Base-by-base conservation (phyloP, 1,284 basidiomycete genomes). In the Trametes sp. region DNA sequence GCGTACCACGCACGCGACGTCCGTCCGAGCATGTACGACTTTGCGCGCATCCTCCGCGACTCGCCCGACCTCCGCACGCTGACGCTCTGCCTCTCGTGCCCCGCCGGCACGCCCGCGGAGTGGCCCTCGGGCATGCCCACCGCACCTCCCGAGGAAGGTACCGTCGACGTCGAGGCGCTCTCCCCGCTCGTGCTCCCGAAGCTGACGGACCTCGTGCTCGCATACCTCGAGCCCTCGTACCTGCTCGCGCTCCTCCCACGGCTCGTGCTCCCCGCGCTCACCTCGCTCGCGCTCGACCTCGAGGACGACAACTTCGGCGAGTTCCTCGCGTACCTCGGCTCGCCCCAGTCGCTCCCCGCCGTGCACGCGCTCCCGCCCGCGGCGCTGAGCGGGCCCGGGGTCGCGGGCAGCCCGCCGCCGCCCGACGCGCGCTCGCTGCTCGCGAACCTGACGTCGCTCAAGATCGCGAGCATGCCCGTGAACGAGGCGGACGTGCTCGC, bases 1-100 rank as follows among this genome's bases (percentile, higher is more conserved):
- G 84, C 84, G 14, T 80, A 87, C 28, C 86, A 88, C 70, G 77
- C 82, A 3, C 79, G 84, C 60, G 83, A 79, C 62, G 83, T 86
- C 28, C 82, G 86, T 10, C 84, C 84, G 0, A 76, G 80, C 3
- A 84, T 82, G 72, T 68, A 72, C 46, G 77, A 78, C 46, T 87
- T 86, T 81, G 78, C 80, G 56, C 75, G 73, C 28, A 85, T 87
- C 74, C 75, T 88, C 13, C 77, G 78, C 24, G 69, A 72, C 11
- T 85, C 82, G 58, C 82, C 84, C 10, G 72, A 78, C 24, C 74
- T 88, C 41, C 75, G 78, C 57, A 79, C 76, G 2, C 77, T 88
- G 24, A 78, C 79, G 29, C 72, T 88, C 24, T 82, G 84, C 69
- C 85, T 85, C 70, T 87, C 85, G 31, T 84, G 86, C 13, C 78